phyloP scores from a whole-genome alignment of 164 flowering plant genomes.

The Nymphaea thermarum region DNA sequence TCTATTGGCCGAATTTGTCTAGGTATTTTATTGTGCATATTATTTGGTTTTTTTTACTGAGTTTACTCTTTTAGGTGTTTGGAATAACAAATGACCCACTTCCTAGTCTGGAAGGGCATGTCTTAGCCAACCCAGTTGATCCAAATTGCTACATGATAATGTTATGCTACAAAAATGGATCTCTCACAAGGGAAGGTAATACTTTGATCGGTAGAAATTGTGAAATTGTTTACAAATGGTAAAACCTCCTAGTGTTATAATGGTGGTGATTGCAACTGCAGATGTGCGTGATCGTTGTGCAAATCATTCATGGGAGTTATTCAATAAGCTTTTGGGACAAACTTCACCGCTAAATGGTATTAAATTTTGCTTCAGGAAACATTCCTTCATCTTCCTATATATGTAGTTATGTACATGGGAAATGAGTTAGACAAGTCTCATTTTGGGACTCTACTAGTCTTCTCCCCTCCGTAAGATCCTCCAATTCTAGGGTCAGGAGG shows the following conservation, averaged over 20 bases:
- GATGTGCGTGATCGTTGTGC: slow-evolving; percentile 73
- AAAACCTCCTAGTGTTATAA: too few relatives aligned
- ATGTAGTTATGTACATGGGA: too few relatives aligned
- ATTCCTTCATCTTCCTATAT: too few relatives aligned
- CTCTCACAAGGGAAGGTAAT: slow-evolving; percentile 91
- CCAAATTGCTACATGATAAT: slow-evolving; percentile 78
- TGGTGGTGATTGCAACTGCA: slow-evolving; percentile 8
- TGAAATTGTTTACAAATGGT: too few relatives aligned
- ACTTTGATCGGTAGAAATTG: not conserved
- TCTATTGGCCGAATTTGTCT: not conserved
- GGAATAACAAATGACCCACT: slow-evolving; percentile 72
- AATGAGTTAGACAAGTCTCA: too few relatives aligned
- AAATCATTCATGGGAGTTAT: slow-evolving; percentile 76
- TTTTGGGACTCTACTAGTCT: too few relatives aligned
- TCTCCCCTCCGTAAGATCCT: too few relatives aligned
- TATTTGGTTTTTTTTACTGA: not conserved
- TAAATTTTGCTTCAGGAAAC: not conserved
- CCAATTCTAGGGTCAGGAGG: too few relatives aligned
- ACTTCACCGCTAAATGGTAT: slow-evolving; percentile 81
- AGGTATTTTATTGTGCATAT: not conserved
- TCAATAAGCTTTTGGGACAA: slow-evolving; percentile 49
- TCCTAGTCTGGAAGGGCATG: slow-evolving; percentile 84
- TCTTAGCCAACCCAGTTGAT: slow-evolving; percentile 91
- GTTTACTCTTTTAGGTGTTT: slow-evolving; percentile 42
- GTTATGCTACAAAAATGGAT: slow-evolving; percentile 86